A percentile compares a stretch with the other conserved stretches of the same genome.
Evolutionary conservation across 73 alveolate genomes (phyloP).

Genomic region (Tetrahymena elliotti): DNA sequence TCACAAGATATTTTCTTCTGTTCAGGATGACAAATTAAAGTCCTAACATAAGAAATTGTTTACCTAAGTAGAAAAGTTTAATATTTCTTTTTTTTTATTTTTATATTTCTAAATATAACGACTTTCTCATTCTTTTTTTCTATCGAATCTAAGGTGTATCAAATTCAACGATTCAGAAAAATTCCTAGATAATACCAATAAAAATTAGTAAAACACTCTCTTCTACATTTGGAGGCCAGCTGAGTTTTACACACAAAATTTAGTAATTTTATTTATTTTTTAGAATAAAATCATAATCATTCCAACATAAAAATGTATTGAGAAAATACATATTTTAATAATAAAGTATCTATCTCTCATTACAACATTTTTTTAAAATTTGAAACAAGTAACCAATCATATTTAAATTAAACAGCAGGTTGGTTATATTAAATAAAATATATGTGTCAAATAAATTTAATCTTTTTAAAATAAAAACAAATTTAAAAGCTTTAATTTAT

Average conservation of each 20-base stretch:
- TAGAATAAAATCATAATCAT: too few relatives aligned
- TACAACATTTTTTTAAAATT: too few relatives aligned
- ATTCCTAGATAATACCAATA: not conserved
- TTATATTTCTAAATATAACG: not conserved
- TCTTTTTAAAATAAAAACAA: too few relatives aligned
- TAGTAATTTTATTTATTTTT: too few relatives aligned
- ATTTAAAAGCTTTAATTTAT: too few relatives aligned
- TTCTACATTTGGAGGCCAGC: constrained; percentile 1
- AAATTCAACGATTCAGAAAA: not conserved
- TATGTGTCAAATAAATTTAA: too few relatives aligned
- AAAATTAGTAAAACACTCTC: not conserved
- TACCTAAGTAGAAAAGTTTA: not conserved
- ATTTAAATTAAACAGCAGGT: too few relatives aligned
- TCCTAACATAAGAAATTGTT: not conserved
- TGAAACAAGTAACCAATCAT: too few relatives aligned
- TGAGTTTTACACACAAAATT: not conserved
- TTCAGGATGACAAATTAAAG: not conserved
- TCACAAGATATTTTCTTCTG: not conserved
- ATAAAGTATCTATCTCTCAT: too few relatives aligned
- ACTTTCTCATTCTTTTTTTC: not conserved
- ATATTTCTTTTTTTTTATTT: not conserved
- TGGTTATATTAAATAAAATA: too few relatives aligned
- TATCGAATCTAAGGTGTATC: not conserved
- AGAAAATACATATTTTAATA: too few relatives aligned
- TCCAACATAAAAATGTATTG: too few relatives aligned